Conservation (phyloP, 805 yeast genomes). For the Priceomyces carsonii region DNA sequence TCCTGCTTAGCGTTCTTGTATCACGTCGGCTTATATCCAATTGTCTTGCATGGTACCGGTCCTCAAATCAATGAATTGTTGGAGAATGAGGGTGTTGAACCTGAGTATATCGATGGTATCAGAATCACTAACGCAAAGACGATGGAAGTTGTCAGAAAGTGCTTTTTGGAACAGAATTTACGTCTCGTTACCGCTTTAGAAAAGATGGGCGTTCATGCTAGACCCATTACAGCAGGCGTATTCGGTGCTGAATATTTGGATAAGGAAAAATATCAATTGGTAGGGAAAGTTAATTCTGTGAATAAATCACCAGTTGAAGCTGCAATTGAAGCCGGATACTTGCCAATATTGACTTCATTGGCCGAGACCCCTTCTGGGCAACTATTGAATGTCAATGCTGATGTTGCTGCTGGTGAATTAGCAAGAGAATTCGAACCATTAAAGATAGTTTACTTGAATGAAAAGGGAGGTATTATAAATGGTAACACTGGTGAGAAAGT, state of each 20-base stretch:
- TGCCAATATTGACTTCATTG: conserved; percentile 92
- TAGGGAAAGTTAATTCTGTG: conserved; percentile 85
- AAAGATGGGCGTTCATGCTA: conserved; percentile 94
- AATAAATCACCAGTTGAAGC: conserved; percentile 88
- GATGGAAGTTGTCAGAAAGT: conserved; percentile 93
- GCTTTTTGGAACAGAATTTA: conserved; percentile 94
- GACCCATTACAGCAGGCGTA: conserved; percentile 98
- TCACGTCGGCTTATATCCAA: conserved; percentile 96
- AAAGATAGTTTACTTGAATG: conserved; percentile 93
- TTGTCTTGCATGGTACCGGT: conserved; percentile 97
- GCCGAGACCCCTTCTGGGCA: conserved; percentile 98
- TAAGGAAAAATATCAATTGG: conserved; percentile 85
- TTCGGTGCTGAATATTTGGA: conserved; percentile 92
- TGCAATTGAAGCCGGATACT: conserved; percentile 91
- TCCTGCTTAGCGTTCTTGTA: conserved; percentile 93
- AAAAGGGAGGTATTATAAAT: conserved; percentile 95
- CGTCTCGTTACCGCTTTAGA: conserved; percentile 94
- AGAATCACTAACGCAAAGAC: conserved; percentile 93
- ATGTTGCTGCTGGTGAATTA: conserved; percentile 97
- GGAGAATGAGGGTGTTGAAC: conserved; percentile 93
- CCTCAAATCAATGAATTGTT: conserved; percentile 95
- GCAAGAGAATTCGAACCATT: conserved; percentile 97
- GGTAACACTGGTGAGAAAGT: conserved; percentile 91
- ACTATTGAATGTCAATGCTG: conserved; percentile 95
- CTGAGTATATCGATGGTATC: conserved; percentile 94